Conservation (phyloP, 306 rosid species). For the Cicer cuneatum region DNA sequence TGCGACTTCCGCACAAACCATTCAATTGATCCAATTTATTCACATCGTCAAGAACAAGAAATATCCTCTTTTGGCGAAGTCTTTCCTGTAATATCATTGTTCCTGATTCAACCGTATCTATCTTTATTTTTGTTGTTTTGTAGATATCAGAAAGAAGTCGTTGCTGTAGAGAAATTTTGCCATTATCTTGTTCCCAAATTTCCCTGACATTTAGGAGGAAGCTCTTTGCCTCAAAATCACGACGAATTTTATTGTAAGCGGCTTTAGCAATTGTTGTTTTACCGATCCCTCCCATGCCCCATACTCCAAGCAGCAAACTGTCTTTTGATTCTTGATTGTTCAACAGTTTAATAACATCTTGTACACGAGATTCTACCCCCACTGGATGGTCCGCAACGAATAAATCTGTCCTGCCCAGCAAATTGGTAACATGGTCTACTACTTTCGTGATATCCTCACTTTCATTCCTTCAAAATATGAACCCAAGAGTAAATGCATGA, state of each 20-base stretch:
- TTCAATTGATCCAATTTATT: background rate
- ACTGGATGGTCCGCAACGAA: conserved; percentile 1
- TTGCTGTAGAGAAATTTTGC: background rate
- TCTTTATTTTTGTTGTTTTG: background rate
- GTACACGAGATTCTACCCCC: conserved; percentile 7
- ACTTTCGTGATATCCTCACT: background rate
- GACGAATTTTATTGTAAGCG: background rate
- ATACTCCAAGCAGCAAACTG: background rate
- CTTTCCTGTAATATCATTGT: background rate
- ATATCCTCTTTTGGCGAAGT: background rate
- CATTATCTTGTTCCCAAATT: conserved; percentile 8
- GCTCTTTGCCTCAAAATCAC: background rate
- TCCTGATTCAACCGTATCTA: conserved; percentile 5
- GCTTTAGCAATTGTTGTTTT: conserved; percentile 14
- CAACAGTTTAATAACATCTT: background rate
- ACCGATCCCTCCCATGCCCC: background rate
- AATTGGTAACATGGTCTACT: background rate
- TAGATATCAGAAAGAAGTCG: conserved; percentile 1
- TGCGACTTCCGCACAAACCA: background rate
- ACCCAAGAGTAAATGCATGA: background rate
- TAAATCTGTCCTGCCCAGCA: background rate
- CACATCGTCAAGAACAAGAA: background rate
- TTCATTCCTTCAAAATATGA: conserved; percentile 2
- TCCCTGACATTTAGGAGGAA: background rate
- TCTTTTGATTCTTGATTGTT: background rate